phyloP scores from a whole-genome alignment of 768 basidiomycete species.

The Tulasnella sp. region DNA sequence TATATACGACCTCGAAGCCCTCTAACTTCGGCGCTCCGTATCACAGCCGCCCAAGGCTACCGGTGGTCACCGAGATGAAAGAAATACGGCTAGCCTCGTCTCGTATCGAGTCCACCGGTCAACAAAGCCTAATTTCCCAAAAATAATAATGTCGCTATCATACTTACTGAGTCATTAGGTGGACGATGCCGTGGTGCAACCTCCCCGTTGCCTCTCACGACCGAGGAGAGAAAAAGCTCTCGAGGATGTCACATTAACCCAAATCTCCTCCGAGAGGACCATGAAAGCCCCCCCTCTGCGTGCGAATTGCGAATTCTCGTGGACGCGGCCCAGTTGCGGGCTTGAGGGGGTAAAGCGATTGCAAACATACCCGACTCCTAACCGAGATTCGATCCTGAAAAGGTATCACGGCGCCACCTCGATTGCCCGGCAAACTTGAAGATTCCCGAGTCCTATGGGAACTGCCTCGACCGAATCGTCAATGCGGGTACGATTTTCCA shows the following conservation, averaged over 20 bases:
- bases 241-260: neutral
- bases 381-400: slow-evolving; percentile 9
- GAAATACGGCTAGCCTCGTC: neutral
- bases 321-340: neutral
- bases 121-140: neutral
- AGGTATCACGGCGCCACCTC: neutral
- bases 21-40: neutral
- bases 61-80: neutral
- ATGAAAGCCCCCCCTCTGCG: neutral
- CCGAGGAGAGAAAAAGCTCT: neutral
- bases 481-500: neutral
- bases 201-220: slow-evolving; percentile 10
- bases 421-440: neutral
- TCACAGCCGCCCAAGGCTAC: neutral
- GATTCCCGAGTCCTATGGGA: slow-evolving; percentile 1
- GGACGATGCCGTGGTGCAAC: neutral
- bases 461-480: neutral
- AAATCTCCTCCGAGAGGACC: neutral
- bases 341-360: neutral
- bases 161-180: neutral
- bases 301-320: neutral
- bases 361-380: neutral
- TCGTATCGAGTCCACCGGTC: neutral
- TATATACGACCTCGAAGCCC: neutral
- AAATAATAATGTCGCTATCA: neutral